Conservation (phyloP, 2,329 filamentous ascomycete genomes). For the Chrysosporium queenslandicum region DNA sequence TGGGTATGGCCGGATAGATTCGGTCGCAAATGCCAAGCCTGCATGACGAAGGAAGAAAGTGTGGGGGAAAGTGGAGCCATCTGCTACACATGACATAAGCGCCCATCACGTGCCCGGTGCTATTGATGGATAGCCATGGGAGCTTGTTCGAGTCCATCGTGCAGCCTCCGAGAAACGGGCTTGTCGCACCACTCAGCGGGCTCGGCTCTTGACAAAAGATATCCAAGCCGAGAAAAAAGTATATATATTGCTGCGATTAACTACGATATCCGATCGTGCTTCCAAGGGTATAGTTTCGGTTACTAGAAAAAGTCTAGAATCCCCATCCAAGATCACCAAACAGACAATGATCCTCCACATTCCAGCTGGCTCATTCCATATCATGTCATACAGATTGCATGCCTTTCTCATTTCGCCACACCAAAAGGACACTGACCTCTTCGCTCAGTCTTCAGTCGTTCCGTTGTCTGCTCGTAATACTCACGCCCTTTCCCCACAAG, state of each 20-base stretch:
- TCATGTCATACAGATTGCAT: too few relatives aligned
- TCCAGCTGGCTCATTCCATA: too few relatives aligned
- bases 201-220: too few relatives aligned
- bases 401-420: conserved; percentile 14
- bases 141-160: neutral
- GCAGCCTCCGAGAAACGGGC: neutral
- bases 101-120: neutral
- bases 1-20: conserved; percentile 2
- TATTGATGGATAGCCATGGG: conserved; percentile 1
- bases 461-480: conserved; percentile 37
- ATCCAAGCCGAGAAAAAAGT: neutral
- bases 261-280: neutral
- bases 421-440: conserved; percentile 43
- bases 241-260: neutral
- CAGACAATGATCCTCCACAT: neutral
- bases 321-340: neutral
- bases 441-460: conserved; percentile 30
- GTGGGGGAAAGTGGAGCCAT: conserved; percentile 2
- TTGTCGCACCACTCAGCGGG: neutral
- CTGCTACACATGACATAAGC: conserved; percentile 1
- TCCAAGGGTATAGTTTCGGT: neutral
- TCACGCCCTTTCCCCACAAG: conserved; percentile 46
- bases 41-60: neutral
- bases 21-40: neutral
- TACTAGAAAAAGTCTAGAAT: neutral